Conservation (phyloP, 345 rosid genomes). For the Salix udensis region DNA sequence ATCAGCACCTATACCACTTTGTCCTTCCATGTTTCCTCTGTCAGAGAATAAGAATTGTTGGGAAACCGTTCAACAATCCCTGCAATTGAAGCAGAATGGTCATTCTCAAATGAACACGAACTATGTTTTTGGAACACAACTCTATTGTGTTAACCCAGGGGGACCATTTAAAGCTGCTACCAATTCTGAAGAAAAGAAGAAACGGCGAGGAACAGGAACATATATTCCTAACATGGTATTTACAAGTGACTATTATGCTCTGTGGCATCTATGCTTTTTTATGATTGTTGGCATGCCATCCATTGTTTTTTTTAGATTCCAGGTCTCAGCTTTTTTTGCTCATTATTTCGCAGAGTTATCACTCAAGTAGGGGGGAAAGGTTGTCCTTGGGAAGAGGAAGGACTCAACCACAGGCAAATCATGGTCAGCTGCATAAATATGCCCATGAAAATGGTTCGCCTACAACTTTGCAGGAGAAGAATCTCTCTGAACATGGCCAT, state of each 20-base stretch:
- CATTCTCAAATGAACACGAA: slow-evolving; percentile 11
- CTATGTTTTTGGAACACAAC: slow-evolving; percentile 3
- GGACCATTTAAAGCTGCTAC: neutral
- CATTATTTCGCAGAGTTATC: slow-evolving; percentile 17
- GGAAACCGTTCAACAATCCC: slow-evolving; percentile 13
- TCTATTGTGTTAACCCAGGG: neutral
- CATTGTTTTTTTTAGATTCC: neutral
- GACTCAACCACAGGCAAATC: slow-evolving; percentile 1
- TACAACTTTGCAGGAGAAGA: slow-evolving; percentile 1
- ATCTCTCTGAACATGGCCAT: neutral
- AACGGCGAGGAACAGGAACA: slow-evolving; percentile 27
- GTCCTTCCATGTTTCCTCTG: slow-evolving; percentile 12
- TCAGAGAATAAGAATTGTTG: slow-evolving; percentile 5
- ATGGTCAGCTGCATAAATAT: slow-evolving; percentile 4
- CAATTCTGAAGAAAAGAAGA: slow-evolving; percentile 14
- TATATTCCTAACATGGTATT: slow-evolving; percentile 33
- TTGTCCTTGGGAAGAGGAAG: slow-evolving; percentile 6
- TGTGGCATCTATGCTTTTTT: neutral
- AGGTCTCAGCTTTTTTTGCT: neutral
- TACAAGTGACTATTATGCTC: neutral
- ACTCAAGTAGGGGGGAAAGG: slow-evolving; percentile 6
- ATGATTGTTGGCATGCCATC: neutral
- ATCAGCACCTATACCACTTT: neutral
- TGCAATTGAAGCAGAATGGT: slow-evolving; percentile 10
- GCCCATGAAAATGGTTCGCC: slow-evolving; percentile 12